phyloP scores from a whole-genome alignment of 352 stramenopile genomes.

The Salisapilia sapeloensis region DNA sequence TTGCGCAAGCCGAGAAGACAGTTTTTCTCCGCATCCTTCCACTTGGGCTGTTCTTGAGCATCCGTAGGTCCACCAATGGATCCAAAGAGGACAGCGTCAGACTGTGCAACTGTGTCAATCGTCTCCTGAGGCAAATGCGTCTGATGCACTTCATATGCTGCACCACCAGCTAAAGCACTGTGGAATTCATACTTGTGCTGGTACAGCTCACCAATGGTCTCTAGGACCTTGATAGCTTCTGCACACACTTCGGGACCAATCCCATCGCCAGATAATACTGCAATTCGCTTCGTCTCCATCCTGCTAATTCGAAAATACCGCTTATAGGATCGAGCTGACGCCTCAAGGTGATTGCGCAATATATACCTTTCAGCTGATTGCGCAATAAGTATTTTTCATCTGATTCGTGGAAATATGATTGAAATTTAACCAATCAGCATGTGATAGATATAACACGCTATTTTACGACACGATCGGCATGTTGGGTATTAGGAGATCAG shows the following conservation, averaged over 20 bases:
- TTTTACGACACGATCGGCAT: no score
- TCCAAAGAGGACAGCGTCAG: slow-evolving; percentile 89
- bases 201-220: slow-evolving; percentile 59
- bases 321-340: no score
- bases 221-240: slow-evolving; percentile 85
- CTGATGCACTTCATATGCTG: slow-evolving; percentile 84
- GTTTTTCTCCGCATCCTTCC: slow-evolving; percentile 88
- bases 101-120: slow-evolving; percentile 82
- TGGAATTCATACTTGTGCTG: slow-evolving; percentile 88
- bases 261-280: slow-evolving; percentile 93
- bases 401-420: no score
- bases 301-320: no score
- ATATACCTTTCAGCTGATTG: no score
- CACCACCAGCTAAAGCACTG: slow-evolving; percentile 91
- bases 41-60: slow-evolving; percentile 75
- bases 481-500: no score
- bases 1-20: slow-evolving; percentile 96
- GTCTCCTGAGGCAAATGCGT: slow-evolving; percentile 90
- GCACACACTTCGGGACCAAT: slow-evolving; percentile 98
- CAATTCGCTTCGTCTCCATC: slow-evolving; percentile 71
- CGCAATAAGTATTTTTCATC: no score
- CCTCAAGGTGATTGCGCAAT: no score
- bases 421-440: no score
- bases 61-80: slow-evolving; percentile 94
- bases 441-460: no score